These are phyloP conservation scores for Verruconis gallopava DNA, from an alignment of 2,329 filamentous ascomycete species.

Conservation along the genomic window DNA sequence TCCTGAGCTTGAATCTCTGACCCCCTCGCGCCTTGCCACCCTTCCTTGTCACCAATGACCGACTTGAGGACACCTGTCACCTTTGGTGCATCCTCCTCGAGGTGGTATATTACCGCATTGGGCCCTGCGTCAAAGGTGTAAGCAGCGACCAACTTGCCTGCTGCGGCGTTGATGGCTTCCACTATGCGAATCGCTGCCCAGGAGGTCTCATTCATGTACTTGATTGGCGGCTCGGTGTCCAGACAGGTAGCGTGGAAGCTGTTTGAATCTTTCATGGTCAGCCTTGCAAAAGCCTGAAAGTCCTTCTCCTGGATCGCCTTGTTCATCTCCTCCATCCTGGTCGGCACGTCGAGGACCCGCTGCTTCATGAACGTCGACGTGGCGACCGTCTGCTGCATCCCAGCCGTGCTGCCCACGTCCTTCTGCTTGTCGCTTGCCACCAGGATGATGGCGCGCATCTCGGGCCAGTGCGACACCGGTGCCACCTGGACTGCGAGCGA, in stretches of 20 bases:
- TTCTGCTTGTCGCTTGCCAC: conserved; percentile 93
- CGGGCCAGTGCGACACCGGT: conserved; percentile 80
- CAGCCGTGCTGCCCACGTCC: conserved; percentile 79
- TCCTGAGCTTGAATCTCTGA: conserved; percentile 42
- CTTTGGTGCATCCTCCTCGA: conserved; percentile 58
- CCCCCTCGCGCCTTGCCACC: conserved; percentile 52
- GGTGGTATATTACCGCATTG: conserved; percentile 93
- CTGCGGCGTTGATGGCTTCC: conserved; percentile 72
- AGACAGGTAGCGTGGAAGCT: conserved; percentile 91
- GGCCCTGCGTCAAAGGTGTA: conserved; percentile 98
- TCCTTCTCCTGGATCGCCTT: conserved; percentile 63
- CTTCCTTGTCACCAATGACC: conserved; percentile 49
- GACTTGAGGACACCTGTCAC: conserved; percentile 70
- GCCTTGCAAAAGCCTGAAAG: conserved; percentile 73
- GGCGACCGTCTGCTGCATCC: conserved; percentile 93
- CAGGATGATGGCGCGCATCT: conserved; percentile 84
- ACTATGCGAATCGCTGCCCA: conserved; percentile 77
- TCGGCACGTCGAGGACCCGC: conserved; percentile 62
- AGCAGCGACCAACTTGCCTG: conserved; percentile 64
- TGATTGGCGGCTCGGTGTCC: conserved; percentile 94
- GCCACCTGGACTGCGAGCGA: conserved; percentile 82
- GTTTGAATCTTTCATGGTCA: conserved; percentile 96
- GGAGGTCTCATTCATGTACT: conserved; percentile 94
- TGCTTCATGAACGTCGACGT: conserved; percentile 80
- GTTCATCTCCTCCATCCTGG: conserved; percentile 75